Evolutionary conservation across 177 flowering plant species (phyloP).

Genomic region (Vitis hybrid): DNA sequence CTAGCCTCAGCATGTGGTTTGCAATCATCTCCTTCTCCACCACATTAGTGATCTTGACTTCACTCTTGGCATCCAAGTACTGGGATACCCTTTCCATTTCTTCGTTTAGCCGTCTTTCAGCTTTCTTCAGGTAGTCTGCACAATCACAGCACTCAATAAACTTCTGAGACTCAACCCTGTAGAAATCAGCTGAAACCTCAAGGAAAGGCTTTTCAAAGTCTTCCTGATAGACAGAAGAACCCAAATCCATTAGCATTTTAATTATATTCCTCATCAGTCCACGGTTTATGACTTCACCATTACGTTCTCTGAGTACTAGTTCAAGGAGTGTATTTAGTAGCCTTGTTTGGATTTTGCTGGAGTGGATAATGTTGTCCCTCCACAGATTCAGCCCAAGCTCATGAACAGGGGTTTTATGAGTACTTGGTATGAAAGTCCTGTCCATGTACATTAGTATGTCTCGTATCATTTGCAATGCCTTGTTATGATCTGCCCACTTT

Average conservation of each 20-base stretch:
- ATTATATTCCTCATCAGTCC: slow-evolving; percentile 79
- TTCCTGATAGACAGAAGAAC: slow-evolving; percentile 77
- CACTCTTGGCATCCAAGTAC: slow-evolving; percentile 73
- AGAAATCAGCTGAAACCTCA: slow-evolving; percentile 79
- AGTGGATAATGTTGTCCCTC: slow-evolving; percentile 78
- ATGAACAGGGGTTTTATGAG: slow-evolving; percentile 78
- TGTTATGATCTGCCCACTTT: slow-evolving; percentile 88
- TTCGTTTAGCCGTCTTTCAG: slow-evolving; percentile 81
- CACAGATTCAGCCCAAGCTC: slow-evolving; percentile 88
- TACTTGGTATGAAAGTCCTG: slow-evolving; percentile 75
- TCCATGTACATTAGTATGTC: slow-evolving; percentile 98
- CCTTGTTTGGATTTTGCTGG: slow-evolving; percentile 66
- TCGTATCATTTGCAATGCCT: slow-evolving; percentile 85
- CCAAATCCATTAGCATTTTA: slow-evolving; percentile 89
- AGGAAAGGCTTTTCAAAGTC: slow-evolving; percentile 86
- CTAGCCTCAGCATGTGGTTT: slow-evolving; percentile 76
- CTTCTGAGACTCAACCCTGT: slow-evolving; percentile 74
- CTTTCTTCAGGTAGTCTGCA: slow-evolving; percentile 83
- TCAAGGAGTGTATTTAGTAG: slow-evolving; percentile 76
- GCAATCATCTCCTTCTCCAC: slow-evolving; percentile 96
- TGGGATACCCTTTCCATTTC: slow-evolving; percentile 86
- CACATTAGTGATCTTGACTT: slow-evolving; percentile 75
- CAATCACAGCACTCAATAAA: slow-evolving; percentile 90
- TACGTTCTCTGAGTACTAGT: slow-evolving; percentile 63
- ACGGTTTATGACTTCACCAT: slow-evolving; percentile 80